Base-by-base conservation (phyloP, 2,329 filamentous ascomycete genomes). In the Trichoderma semiorbis region DNA sequence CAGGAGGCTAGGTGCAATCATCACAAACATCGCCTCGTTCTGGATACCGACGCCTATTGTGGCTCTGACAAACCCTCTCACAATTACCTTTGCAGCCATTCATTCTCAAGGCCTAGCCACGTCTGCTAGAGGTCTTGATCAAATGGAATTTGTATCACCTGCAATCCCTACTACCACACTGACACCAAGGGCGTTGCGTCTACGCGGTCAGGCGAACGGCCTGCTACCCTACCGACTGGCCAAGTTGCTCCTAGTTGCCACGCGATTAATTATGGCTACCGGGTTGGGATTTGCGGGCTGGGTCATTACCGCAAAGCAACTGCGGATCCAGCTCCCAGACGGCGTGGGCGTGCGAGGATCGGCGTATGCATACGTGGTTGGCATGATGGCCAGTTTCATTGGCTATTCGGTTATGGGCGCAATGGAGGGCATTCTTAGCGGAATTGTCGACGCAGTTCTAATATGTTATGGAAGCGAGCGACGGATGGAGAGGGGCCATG, bases 401-500 rank as follows among this genome's bases (percentile, higher is more conserved):
- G 96, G 96, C 8, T 99, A 96, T 91, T 94, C 93, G 6, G 91
- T 98, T 1, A 85, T 99, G 65, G 94, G 94, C 30, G 92, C 94
- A 2, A 95, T 97, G 88, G 95, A 97, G 79, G 93, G 94, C 16
- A 92, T 97, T 21, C 83, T 97, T 28, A 93, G 93, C 66, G 93
- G 93, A 68, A 94, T 97, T 67, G 89, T 97, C 5, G 94, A 97
- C 81, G 94, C 92, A 3, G 91, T 94, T 43, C 88, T 98, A 28
- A 91, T 99, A 14, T 99, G 96, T 84, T 98, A 97, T 88, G 94
- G 93, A 30, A 97, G 93, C 77, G 96, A 99, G 82, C 87, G 92
- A 75, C 89, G 88, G 66, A 91, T 91, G 82, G 87, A 85, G 70
- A 88, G 88, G 74, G 89, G 88, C 24, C 88, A 87, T 65, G 92